Conservation (phyloP, 352 stramenopile species). For the Phytophthora sp. region DNA sequence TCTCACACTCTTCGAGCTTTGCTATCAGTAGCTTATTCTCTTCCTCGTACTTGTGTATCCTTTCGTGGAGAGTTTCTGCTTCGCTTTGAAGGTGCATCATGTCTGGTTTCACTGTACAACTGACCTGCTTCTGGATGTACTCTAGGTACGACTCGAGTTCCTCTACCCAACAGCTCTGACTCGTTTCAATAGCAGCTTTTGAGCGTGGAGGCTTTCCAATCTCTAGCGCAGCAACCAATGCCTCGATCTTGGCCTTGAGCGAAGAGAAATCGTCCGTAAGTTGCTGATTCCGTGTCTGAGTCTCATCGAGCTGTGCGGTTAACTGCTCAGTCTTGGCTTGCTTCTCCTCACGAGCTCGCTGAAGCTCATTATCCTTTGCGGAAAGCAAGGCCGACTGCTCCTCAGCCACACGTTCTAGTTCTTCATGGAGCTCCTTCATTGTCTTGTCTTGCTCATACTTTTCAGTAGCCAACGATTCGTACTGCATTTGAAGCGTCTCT, state of each 20-base stretch:
- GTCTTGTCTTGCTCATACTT: slow-evolving; percentile 22
- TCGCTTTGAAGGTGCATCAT: slow-evolving; percentile 21
- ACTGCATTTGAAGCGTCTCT: slow-evolving; percentile 22
- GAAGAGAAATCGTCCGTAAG: slow-evolving; percentile 19
- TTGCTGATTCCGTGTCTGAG: slow-evolving; percentile 20
- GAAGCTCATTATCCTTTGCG: slow-evolving; percentile 24
- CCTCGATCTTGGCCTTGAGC: slow-evolving; percentile 29
- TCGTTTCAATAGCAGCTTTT: background rate
- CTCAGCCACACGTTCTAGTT: slow-evolving; percentile 37
- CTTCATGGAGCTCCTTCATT: slow-evolving; percentile 22
- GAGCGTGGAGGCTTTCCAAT: slow-evolving; percentile 1
- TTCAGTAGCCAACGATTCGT: slow-evolving; percentile 13
- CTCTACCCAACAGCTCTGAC: slow-evolving; percentile 3
- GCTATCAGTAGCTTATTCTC: slow-evolving; percentile 31
- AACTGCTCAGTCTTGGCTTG: slow-evolving; percentile 17
- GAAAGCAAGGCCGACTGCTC: slow-evolving; percentile 26
- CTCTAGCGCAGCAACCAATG: slow-evolving; percentile 15
- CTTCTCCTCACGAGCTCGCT: slow-evolving; percentile 9
- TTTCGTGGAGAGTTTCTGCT: slow-evolving; percentile 20
- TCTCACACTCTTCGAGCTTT: slow-evolving; percentile 40
- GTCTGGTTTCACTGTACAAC: slow-evolving; percentile 11
- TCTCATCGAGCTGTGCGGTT: slow-evolving; percentile 10
- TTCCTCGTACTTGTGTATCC: slow-evolving; percentile 30
- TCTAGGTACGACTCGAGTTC: slow-evolving; percentile 30
- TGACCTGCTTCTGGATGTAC: slow-evolving; percentile 28